A percentile compares a stretch with the other conserved stretches of the same genome.
These are phyloP conservation scores for Angomonas desouzai DNA, from an alignment of 208 protist species.

Conservation along the genomic window DNA sequence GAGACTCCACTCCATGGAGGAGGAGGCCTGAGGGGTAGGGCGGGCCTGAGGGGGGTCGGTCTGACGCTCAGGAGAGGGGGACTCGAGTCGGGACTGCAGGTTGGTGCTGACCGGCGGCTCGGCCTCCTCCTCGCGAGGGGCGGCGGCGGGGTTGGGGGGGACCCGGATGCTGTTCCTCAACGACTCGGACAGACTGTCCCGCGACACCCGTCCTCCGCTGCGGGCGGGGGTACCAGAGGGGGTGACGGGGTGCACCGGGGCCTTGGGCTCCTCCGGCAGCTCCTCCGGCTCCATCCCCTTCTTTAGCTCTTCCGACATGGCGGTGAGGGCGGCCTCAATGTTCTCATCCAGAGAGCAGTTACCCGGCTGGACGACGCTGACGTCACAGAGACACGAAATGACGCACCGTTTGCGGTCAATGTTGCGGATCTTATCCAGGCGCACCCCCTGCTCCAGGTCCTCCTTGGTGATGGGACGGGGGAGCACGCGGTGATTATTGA, in stretches of 20 bases:
- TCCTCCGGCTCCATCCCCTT: constrained; percentile 7
- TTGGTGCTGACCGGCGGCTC: not conserved
- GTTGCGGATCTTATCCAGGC: constrained; percentile 43
- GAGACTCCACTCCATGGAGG: constrained; percentile 1
- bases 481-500: constrained; percentile 72
- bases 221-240: not conserved
- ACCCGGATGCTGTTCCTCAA: not conserved
- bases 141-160: not conserved
- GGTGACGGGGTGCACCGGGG: not conserved
- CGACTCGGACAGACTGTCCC: not conserved
- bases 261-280: constrained; percentile 12
- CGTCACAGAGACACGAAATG: constrained; percentile 62
- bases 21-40: not conserved
- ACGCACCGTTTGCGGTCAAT: constrained; percentile 26
- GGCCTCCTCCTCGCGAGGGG: not conserved
- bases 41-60: not conserved
- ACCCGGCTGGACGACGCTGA: constrained; percentile 58
- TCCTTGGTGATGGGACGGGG: constrained; percentile 29
- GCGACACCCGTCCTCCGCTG: not conserved
- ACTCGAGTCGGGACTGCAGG: not conserved
- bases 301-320: constrained; percentile 42
- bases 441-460: constrained; percentile 31
- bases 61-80: not conserved
- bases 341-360: constrained; percentile 32
- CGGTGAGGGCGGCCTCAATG: constrained; percentile 35